Evolutionary conservation across 352 stramenopile species (phyloP).

Genomic region (Bremia lactucae): DNA sequence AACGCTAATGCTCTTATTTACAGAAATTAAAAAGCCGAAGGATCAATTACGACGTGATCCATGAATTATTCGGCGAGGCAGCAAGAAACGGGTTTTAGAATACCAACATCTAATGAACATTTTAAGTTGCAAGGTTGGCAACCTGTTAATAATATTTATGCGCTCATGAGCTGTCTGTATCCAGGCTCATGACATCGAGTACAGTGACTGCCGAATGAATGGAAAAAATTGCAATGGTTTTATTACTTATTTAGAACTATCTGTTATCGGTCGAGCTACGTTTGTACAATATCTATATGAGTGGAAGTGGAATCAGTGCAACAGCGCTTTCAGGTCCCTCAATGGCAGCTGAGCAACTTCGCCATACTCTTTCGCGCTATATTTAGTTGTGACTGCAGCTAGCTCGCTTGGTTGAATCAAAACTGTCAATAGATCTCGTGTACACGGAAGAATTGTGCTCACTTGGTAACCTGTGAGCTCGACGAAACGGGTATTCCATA

Average conservation of each 20-base stretch:
- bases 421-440: conserved; percentile 25
- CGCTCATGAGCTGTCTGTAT: not conserved
- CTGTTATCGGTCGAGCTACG: too few species aligned
- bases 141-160: not conserved
- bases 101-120: too few species aligned
- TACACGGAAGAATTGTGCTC: conserved; percentile 29
- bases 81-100: conserved; percentile 61
- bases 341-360: conserved; percentile 27
- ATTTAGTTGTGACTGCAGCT: conserved; percentile 36
- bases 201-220: not conserved
- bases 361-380: conserved; percentile 23
- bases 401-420: conserved; percentile 27
- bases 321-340: conserved; percentile 20
- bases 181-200: conserved; percentile 2
- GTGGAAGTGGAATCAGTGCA: conserved; percentile 14
- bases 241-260: too few species aligned
- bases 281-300: conserved; percentile 22
- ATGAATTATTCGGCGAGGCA: conserved; percentile 81
- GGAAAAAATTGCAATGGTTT: too few species aligned
- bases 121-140: too few species aligned
- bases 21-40: conserved; percentile 85
- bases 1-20: conserved; percentile 12
- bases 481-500: conserved; percentile 36
- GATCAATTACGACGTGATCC: conserved; percentile 86
- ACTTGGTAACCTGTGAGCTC: conserved; percentile 39